Base-by-base conservation (phyloP, 371 early-diverging fungal genomes). In the Apophysomyces trapeziformis region DNA sequence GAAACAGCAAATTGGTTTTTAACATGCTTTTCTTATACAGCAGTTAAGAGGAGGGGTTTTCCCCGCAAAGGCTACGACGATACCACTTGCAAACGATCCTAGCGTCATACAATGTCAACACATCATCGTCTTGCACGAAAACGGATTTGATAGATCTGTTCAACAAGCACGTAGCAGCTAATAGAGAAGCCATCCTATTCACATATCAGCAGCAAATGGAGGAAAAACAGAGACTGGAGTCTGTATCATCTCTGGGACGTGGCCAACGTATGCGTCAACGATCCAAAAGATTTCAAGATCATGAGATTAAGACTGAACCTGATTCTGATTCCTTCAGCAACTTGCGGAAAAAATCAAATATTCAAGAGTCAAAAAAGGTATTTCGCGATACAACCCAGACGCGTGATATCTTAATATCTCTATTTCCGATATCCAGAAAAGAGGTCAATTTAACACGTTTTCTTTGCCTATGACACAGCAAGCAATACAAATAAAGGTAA, bases 1-100 rank as follows among this genome's bases (percentile, higher is more conserved):
- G 5, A 13, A 7, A 1, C 36, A 45, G 14, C 7, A 11, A 37
- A 5, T 35, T 7, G 13, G 14, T 16, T 38, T 26, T 14, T 43
- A 13, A 44, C 38, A 1, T 18, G 11, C 37, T 11, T 57, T 18
- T 35, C 58, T 35, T 12, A 32, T 57, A 37, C 4, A 1, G 8
- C 13, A 11, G 9, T 18, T 36, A 37, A 68, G 69, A 64, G 38
- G 47, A 62, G 7, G 61, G 46, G 3, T 68, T 68, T 45, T 46
- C 64, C 36, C 69, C 69, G 9, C 38, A 60, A 35, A 56, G 64
- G 6, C 36, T 64, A 18, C 50, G 57, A 1, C 60, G 65, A 4
- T 68, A 68, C 45, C 69, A 68, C 18, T 57, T 68, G 13, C 58
- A 68, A 13, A 56, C 69, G 8, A 68, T 68, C 57, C 61, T 68